These are phyloP conservation scores for Kandelia obovata DNA, from an alignment of 345 rosid species.

Conservation along the genomic window DNA sequence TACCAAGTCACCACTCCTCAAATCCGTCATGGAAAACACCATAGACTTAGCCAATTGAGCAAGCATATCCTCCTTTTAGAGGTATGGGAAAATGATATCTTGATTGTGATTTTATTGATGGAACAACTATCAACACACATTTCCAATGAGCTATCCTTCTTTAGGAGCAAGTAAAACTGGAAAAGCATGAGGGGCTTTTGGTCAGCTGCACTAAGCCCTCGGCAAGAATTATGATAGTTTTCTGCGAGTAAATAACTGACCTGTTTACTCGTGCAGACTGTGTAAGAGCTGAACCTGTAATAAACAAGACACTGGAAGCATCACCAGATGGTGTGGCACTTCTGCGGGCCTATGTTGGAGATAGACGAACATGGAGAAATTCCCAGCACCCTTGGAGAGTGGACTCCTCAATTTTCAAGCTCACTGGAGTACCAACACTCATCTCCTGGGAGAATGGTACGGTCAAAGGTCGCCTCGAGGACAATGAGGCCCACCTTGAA, in stretches of 20 bases:
- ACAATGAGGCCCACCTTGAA: slow-evolving; percentile 73
- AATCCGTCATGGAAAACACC: too few relatives aligned
- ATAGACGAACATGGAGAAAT: slow-evolving; percentile 79
- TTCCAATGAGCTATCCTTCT: too few relatives aligned
- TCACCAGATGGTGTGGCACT: slow-evolving; percentile 51
- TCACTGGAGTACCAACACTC: slow-evolving; percentile 80
- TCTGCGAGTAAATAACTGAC: not conserved
- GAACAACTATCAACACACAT: too few relatives aligned
- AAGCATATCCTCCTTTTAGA: too few relatives aligned
- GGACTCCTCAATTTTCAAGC: slow-evolving; percentile 67
- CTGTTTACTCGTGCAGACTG: slow-evolving; percentile 43
- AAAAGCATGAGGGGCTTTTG: not conserved
- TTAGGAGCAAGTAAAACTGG: too few relatives aligned
- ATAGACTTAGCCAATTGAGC: too few relatives aligned
- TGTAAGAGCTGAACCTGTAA: slow-evolving; percentile 92
- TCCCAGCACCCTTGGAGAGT: slow-evolving; percentile 70
- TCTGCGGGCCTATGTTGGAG: slow-evolving; percentile 76
- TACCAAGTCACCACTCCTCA: too few relatives aligned
- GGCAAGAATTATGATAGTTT: too few relatives aligned
- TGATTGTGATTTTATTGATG: too few relatives aligned
- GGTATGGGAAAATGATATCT: too few relatives aligned
- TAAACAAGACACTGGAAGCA: slow-evolving; percentile 65
- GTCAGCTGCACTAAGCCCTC: too few relatives aligned
- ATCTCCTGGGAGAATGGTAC: slow-evolving; percentile 57
- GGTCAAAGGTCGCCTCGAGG: slow-evolving; percentile 63